Evolutionary conservation across 305 asterid species (phyloP).

Genomic region (Fraxinus xanthoxyloides): DNA sequence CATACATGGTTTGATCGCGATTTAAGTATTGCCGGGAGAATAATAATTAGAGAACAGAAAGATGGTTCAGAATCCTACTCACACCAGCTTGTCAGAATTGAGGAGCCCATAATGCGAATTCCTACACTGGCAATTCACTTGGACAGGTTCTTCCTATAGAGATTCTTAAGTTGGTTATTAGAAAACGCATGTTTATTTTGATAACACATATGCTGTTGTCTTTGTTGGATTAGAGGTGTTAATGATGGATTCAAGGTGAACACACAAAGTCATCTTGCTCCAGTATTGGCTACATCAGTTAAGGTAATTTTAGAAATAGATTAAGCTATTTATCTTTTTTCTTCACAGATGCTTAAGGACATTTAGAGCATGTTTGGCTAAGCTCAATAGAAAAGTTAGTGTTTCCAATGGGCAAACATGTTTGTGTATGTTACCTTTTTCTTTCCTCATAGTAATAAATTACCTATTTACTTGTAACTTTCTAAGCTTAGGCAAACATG

Average conservation of each 20-base stretch:
- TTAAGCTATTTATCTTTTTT: neutral
- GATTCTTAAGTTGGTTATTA: neutral
- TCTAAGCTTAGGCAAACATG: neutral
- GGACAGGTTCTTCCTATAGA: slow-evolving; percentile 57
- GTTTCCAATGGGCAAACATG: neutral
- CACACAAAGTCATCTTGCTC: slow-evolving; percentile 79
- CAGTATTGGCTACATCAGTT: slow-evolving; percentile 79
- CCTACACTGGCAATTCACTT: slow-evolving; percentile 96
- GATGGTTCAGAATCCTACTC: slow-evolving; percentile 60
- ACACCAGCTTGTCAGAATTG: slow-evolving; percentile 68
- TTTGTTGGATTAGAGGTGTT: slow-evolving; percentile 56
- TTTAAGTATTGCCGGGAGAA: slow-evolving; percentile 82
- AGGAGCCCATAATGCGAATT: slow-evolving; percentile 91
- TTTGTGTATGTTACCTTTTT: neutral
- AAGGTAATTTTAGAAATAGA: slow-evolving; percentile 51
- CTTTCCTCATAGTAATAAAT: neutral
- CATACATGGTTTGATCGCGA: slow-evolving; percentile 99
- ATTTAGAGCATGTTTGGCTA: neutral
- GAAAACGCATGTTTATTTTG: slow-evolving; percentile 5
- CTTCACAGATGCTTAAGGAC: neutral
- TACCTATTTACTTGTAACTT: neutral
- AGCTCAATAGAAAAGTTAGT: neutral
- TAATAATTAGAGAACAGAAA: slow-evolving; percentile 56
- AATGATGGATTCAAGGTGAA: slow-evolving; percentile 88
- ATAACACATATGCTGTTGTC: neutral